A percentile compares a stretch with the other conserved stretches of the same genome.
Conservation (phyloP, 345 rosid species). For the Citrus glauca region DNA sequence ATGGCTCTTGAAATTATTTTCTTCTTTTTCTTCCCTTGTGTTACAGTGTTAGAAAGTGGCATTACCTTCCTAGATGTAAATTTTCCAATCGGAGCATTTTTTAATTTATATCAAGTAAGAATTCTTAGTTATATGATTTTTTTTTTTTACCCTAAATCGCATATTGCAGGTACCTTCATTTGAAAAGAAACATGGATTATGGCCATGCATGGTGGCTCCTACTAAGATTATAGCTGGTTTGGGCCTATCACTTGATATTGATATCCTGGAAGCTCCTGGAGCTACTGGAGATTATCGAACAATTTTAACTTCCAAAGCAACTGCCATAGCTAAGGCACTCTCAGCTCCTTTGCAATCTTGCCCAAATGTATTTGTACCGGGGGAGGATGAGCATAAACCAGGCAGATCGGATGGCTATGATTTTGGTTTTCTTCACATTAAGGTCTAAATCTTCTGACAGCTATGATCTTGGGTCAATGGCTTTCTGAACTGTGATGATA, state of each 20-base stretch:
- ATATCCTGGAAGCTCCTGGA: constrained; percentile 90
- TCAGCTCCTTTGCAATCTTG: constrained; percentile 60
- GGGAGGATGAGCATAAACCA: constrained; percentile 74
- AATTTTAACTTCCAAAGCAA: constrained; percentile 77
- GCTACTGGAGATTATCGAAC: constrained; percentile 95
- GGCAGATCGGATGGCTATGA: constrained; percentile 82
- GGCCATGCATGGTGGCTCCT: constrained; percentile 99
- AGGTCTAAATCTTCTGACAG: constrained; percentile 36
- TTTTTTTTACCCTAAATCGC: not conserved
- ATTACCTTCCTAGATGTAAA: not conserved
- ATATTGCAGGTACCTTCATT: constrained; percentile 66
- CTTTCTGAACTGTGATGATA: not conserved
- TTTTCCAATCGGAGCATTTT: not conserved
- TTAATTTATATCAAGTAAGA: not conserved
- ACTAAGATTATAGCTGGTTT: constrained; percentile 96
- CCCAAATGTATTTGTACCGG: constrained; percentile 80
- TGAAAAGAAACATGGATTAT: constrained; percentile 67
- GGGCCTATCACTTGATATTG: constrained; percentile 86
- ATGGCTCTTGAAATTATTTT: not conserved
- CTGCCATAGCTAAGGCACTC: constrained; percentile 75
- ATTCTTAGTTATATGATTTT: not conserved
- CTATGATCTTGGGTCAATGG: not conserved
- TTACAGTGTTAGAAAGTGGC: not conserved
- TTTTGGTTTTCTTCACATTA: constrained; percentile 91
- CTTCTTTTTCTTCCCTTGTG: not conserved